Conservation (phyloP, 805 yeast species). For the Yarrowia divulgata region DNA sequence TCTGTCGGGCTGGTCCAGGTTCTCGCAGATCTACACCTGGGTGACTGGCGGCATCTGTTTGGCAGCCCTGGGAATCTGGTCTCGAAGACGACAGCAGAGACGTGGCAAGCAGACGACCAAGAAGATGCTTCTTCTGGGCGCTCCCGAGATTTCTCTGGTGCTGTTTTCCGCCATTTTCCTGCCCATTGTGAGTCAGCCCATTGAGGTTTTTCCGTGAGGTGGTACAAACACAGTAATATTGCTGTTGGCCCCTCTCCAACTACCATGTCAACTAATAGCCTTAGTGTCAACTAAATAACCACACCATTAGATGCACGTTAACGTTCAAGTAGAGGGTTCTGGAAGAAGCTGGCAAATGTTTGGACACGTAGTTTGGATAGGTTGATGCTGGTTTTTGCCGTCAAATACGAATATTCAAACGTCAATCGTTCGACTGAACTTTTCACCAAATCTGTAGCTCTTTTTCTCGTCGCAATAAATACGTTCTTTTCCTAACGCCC, state of each 20-base stretch:
- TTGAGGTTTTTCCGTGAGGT: slow-evolving; percentile 7
- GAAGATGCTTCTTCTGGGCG: neutral
- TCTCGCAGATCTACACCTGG: slow-evolving; percentile 5
- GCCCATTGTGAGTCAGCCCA: slow-evolving; percentile 2
- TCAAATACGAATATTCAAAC: no score
- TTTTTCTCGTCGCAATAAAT: no score
- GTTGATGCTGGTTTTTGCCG: no score
- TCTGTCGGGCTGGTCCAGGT: neutral
- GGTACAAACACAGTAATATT: no score
- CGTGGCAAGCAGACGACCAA: neutral
- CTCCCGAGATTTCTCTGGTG: slow-evolving; percentile 7
- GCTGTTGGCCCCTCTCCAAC: no score
- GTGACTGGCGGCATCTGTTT: slow-evolving; percentile 13
- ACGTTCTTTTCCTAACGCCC: no score
- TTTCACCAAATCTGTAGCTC: no score
- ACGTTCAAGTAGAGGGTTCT: neutral
- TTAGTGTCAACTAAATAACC: no score
- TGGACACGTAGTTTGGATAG: no score
- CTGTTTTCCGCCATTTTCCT: slow-evolving; percentile 5
- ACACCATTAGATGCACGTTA: neutral
- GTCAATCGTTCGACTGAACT: no score
- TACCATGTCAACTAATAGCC: no score
- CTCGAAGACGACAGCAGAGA: slow-evolving; percentile 4
- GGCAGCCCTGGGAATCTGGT: slow-evolving; percentile 13
- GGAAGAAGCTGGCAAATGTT: neutral